Evolutionary conservation across 805 yeast genomes (phyloP).

Genomic region (Limtongozyma cylindracea): DNA sequence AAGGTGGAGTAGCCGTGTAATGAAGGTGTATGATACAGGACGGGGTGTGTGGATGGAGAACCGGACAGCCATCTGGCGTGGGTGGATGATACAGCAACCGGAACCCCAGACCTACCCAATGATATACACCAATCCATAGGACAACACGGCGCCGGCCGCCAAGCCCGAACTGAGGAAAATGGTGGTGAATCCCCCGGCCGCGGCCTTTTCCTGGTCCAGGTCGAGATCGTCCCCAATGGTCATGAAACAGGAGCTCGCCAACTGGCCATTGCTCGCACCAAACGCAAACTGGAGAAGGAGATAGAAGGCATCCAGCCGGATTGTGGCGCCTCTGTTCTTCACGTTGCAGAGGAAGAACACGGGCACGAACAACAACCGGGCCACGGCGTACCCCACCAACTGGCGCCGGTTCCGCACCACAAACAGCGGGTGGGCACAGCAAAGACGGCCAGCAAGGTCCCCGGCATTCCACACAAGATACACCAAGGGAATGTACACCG

Average conservation of each 20-base stretch:
- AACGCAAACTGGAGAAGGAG: constrained; percentile 44
- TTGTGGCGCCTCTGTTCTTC: constrained; percentile 8
- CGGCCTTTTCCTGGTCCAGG: constrained; percentile 47
- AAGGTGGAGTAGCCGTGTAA: too few species aligned
- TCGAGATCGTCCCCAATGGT: constrained; percentile 33
- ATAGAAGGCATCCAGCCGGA: constrained; percentile 44
- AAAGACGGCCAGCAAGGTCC: constrained; percentile 54
- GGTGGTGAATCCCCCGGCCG: constrained; percentile 86
- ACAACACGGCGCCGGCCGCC: constrained; percentile 50
- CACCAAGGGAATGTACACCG: constrained; percentile 44
- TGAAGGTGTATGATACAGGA: too few species aligned
- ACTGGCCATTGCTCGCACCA: constrained; percentile 77
- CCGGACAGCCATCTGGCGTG: too few species aligned
- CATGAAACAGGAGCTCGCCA: constrained; percentile 62
- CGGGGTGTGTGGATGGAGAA: too few species aligned
- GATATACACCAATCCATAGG: constrained; percentile 33
- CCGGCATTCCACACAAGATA: constrained; percentile 79
- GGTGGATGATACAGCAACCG: too few species aligned
- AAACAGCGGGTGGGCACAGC: constrained; percentile 21
- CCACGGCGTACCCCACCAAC: constrained; percentile 26
- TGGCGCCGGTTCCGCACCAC: constrained; percentile 14
- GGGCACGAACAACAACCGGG: constrained; percentile 39
- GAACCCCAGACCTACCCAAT: constrained; percentile 3
- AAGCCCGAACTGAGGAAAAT: constrained; percentile 59
- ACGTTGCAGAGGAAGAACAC: constrained; percentile 46